Conservation (phyloP, 2,329 filamentous ascomycete genomes). For the Ophidiomyces ophidiicola region DNA sequence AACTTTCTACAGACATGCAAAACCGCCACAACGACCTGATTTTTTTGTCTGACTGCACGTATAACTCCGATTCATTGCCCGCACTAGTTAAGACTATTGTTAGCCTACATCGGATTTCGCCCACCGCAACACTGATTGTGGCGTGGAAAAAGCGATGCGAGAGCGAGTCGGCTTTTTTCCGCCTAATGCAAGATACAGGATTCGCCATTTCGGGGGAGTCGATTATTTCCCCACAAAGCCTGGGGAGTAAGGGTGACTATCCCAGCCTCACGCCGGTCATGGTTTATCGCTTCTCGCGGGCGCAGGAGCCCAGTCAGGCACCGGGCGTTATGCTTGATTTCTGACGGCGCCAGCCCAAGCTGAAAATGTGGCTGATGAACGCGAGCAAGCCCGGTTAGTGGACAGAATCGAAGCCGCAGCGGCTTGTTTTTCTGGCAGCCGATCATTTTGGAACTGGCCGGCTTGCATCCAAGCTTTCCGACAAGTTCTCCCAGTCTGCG, state of each 20-base stretch:
- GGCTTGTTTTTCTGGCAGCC: background rate
- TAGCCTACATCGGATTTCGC: slow-evolving; percentile 37
- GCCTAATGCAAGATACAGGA: slow-evolving; percentile 39
- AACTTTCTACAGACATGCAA: slow-evolving; percentile 34
- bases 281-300: slow-evolving; percentile 24
- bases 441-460: slow-evolving; percentile 4
- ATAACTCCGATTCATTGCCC: slow-evolving; percentile 56
- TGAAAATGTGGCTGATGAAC: too few relatives aligned
- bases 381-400: too few relatives aligned
- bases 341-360: too few relatives aligned
- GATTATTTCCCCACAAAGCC: slow-evolving; percentile 26
- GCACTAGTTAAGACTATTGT: slow-evolving; percentile 48
- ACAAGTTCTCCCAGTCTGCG: slow-evolving; percentile 2
- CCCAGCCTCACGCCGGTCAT: slow-evolving; percentile 25
- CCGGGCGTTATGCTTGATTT: too few relatives aligned
- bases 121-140: slow-evolving; percentile 43
- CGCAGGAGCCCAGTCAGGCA: too few relatives aligned
- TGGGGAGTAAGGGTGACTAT: slow-evolving; percentile 22
- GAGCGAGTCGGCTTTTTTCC: slow-evolving; percentile 55
- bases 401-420: too few relatives aligned
- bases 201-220: slow-evolving; percentile 26
- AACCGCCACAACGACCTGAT: slow-evolving; percentile 43
- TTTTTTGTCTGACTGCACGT: slow-evolving; percentile 59
- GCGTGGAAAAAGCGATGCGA: slow-evolving; percentile 57
- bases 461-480: background rate